A percentile compares a stretch with the other conserved stretches of the same genome.
These are phyloP conservation scores for Cucurbita pepo DNA, from an alignment of 306 rosid species.

Conservation along the genomic window DNA sequence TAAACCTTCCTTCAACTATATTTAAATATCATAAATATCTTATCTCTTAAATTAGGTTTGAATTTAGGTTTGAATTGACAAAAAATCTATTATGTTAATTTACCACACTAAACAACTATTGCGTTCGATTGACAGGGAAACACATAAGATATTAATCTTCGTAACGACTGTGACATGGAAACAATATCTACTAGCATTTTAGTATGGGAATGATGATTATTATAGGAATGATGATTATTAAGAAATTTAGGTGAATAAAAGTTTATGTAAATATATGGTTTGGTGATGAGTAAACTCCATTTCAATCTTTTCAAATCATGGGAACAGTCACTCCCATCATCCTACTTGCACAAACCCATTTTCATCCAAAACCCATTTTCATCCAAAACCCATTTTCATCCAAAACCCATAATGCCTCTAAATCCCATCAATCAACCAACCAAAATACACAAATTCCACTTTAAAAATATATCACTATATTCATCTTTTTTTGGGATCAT, in stretches of 20 bases:
- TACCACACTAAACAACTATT: too few species aligned
- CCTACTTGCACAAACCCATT: conserved; percentile 24
- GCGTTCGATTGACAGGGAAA: too few species aligned
- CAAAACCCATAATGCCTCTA: conserved; percentile 27
- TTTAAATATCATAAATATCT: background rate
- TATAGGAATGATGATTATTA: too few species aligned
- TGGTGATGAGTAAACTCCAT: conserved; percentile 23
- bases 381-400: conserved; percentile 1
- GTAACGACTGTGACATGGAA: too few species aligned
- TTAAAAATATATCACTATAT: background rate
- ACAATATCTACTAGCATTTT: too few species aligned
- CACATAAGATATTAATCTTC: too few species aligned
- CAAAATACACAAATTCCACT: conserved; percentile 2
- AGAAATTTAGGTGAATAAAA: background rate
- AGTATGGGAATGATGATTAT: too few species aligned
- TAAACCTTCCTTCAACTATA: background rate
- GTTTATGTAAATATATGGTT: background rate
- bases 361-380: conserved; percentile 14
- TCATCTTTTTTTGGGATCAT: background rate
- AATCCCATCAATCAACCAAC: conserved; percentile 32
- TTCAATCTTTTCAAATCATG: conserved; percentile 49
- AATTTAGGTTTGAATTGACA: too few species aligned
- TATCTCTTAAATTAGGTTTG: too few species aligned
- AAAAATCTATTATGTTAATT: too few species aligned
- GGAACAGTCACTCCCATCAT: conserved; percentile 71